Evolutionary conservation across 345 rosid genomes (phyloP).

Genomic region (Passiflora organensis): DNA sequence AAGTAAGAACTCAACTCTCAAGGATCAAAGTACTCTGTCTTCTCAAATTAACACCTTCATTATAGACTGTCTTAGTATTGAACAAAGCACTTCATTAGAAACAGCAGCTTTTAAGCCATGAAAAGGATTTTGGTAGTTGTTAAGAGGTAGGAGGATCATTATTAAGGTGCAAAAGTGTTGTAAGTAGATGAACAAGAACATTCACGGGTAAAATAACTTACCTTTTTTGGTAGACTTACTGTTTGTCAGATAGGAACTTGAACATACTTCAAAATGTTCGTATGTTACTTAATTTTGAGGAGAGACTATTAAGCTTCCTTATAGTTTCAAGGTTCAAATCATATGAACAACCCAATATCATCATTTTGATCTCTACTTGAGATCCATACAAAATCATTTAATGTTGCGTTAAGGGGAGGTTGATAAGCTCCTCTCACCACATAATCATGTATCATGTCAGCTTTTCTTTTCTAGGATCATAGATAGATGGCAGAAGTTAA

Average conservation of each 20-base stretch:
- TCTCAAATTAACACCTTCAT: too few species aligned
- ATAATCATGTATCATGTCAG: conserved; percentile 11
- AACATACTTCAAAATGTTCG: too few species aligned
- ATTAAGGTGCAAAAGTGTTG: neutral
- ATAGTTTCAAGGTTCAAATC: conserved; percentile 1
- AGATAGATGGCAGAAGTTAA: conserved; percentile 12
- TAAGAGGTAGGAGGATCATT: neutral
- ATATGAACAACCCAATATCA: neutral
- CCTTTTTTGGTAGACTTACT: too few species aligned
- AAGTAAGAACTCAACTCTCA: too few species aligned
- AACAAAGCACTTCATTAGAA: too few species aligned
- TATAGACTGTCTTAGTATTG: too few species aligned
- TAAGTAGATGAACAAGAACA: conserved; percentile 16
- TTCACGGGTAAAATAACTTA: too few species aligned
- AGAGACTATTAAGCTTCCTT: too few species aligned
- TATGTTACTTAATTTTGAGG: neutral
- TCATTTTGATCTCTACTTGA: conserved; percentile 4
- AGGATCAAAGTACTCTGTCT: too few species aligned
- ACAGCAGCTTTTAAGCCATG: neutral
- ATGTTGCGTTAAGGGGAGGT: conserved; percentile 5
- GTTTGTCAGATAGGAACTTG: too few species aligned
- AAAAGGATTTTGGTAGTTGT: conserved; percentile 6
- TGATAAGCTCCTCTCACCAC: conserved; percentile 35
- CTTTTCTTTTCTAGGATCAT: conserved; percentile 24
- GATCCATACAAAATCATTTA: conserved; percentile 4